Conservation (phyloP, 129 eudicot genomes). For the Calendula officinalis region DNA sequence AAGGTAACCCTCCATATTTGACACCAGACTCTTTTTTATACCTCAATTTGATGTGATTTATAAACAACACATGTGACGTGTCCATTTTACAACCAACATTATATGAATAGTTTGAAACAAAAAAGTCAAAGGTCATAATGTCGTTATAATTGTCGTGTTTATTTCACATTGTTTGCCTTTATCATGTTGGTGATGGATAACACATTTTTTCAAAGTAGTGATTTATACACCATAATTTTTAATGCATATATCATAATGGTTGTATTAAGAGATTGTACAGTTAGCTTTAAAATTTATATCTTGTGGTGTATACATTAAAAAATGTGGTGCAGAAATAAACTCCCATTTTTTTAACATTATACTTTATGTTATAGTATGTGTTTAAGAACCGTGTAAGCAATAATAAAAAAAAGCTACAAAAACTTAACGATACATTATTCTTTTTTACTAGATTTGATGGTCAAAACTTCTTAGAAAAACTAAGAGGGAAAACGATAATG, state of each 20-base stretch:
- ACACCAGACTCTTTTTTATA: neutral
- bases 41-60: conserved; percentile 25
- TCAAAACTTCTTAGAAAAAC: conserved; percentile 47
- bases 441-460: conserved; percentile 59
- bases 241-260: too few species aligned
- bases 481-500: conserved; percentile 72
- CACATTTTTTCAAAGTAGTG: too few species aligned
- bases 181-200: too few species aligned
- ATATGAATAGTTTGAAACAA: neutral
- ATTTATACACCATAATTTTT: too few species aligned
- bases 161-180: too few species aligned
- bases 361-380: too few species aligned
- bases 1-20: conserved; percentile 9
- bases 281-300: too few species aligned
- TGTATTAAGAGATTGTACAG: too few species aligned
- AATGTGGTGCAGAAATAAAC: too few species aligned
- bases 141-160: neutral
- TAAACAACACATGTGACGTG: conserved; percentile 27
- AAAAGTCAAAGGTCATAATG: neutral
- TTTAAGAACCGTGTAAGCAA: too few species aligned
- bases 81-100: conserved; percentile 21
- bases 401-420: neutral
- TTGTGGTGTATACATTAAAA: too few species aligned
- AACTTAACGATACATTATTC: conserved; percentile 11
- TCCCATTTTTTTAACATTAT: too few species aligned